Conservation (phyloP, 257 asterid species). For the Nemophila menziesii region DNA sequence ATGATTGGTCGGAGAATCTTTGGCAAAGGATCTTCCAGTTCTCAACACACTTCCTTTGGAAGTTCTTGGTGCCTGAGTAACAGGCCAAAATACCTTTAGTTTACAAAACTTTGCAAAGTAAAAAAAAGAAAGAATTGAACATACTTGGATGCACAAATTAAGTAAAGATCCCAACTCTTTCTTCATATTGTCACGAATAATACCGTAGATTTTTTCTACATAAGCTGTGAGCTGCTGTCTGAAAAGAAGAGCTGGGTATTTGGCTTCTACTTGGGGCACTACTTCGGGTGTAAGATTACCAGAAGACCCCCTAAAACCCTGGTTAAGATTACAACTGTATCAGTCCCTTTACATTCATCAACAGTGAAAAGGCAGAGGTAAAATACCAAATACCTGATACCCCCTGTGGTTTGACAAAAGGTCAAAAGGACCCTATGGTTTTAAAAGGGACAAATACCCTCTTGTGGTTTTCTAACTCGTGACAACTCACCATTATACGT, state of each 20-base stretch:
- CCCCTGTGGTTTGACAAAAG: too few species aligned
- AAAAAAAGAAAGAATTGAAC: constrained; percentile 5
- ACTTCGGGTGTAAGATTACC: constrained; percentile 63
- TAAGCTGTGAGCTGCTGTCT: constrained; percentile 98
- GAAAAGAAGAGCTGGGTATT: constrained; percentile 93
- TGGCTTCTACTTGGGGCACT: constrained; percentile 94
- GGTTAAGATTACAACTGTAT: constrained; percentile 12
- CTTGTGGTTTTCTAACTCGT: too few species aligned
- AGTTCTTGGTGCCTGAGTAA: constrained; percentile 84
- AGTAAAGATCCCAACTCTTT: constrained; percentile 71
- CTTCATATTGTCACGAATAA: constrained; percentile 88
- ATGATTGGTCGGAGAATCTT: constrained; percentile 67
- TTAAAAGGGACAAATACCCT: too few species aligned
- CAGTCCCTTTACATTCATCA: not conserved
- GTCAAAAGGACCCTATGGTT: too few species aligned
- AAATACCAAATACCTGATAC: too few species aligned
- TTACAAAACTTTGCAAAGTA: constrained; percentile 1
- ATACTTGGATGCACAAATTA: constrained; percentile 85
- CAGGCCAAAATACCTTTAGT: not conserved
- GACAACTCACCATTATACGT: too few species aligned
- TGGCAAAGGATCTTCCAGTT: constrained; percentile 84
- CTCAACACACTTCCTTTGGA: constrained; percentile 76
- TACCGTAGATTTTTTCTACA: constrained; percentile 96
- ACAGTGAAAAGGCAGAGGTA: not conserved
- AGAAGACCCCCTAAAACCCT: constrained; percentile 94